Evolutionary conservation across 164 flowering plant species (phyloP), one percentile per base, ranked within the genome.

Genomic region (Berberis vulgaris): DNA sequence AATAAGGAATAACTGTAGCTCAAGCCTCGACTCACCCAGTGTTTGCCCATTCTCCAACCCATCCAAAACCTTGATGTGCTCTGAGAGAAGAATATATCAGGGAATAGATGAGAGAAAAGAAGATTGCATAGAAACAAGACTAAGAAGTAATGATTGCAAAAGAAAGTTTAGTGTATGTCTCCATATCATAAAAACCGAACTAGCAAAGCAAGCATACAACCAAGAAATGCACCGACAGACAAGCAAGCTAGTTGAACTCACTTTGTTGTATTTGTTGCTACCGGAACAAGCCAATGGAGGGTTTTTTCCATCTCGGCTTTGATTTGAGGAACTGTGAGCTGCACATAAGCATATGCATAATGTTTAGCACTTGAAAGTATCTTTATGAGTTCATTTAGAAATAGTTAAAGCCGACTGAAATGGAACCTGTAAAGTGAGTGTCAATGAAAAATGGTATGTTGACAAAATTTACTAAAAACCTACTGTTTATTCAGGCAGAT

Each of bases 41-140:
- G 64, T 81, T 85, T 43, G 96, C 96, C 92, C 96, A 86, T 61
- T 86, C 92, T 74, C 96, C 92, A 67, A 86, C 87, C 89, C 92
- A 85, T 26, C 96, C 96, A 73, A 86, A 88, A 39, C 90, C 90
- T 78, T 88, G 90, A 75, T 88, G 96, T 58, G 81, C 86, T 73
- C 92, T 55, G 10, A 43, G 52, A 42, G 7, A 54, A 66, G 54
- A 43, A 45, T 43, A 60, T 7, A 2, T 57, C 44, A 47, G 12
- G 0, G 54, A 8, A 41, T 8, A 43, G 12, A 57, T 5, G 8
- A 45, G n/a, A 41, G 52, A 11, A 49, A 49, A 6, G 52, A 49
- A 49, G 6, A 6, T 49, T 41, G 41, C 26, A n/a, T 0, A 11
- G 9, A 52, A 52, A 52, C 4, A 11, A 52, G 3, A 52, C 4